These are phyloP conservation scores for Alliaria petiolata DNA, from an alignment of 345 rosid species.

Conservation along the genomic window DNA sequence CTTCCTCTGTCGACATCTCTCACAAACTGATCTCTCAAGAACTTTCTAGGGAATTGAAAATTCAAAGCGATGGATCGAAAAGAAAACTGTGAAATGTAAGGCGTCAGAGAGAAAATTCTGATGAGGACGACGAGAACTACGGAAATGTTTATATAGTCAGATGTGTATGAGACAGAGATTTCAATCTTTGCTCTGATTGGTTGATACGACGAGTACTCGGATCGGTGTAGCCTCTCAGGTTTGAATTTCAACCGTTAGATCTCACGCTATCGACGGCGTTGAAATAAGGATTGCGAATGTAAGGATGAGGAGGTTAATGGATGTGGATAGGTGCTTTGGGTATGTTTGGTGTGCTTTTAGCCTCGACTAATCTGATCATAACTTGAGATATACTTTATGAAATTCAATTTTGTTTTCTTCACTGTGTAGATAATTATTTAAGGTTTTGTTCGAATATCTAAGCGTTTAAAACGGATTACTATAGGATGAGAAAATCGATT, in stretches of 20 bases:
- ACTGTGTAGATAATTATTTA: slow-evolving; percentile 34
- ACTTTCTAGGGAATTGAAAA: not conserved
- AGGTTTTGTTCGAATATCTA: slow-evolving; percentile 42
- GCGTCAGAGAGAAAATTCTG: slow-evolving; percentile 14
- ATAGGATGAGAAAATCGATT: slow-evolving; percentile 25
- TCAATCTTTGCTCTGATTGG: slow-evolving; percentile 53
- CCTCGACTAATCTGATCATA: slow-evolving; percentile 31
- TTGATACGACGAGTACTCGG: slow-evolving; percentile 34
- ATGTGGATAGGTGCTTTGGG: slow-evolving; percentile 28
- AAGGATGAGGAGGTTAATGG: slow-evolving; percentile 19
- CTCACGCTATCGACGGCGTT: slow-evolving; percentile 41
- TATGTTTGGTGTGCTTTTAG: slow-evolving; percentile 71
- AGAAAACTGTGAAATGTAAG: not conserved
- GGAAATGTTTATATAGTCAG: slow-evolving; percentile 55
- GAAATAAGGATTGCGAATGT: not conserved
- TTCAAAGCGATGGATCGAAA: not conserved
- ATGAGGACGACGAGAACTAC: slow-evolving; percentile 22
- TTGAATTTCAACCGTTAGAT: slow-evolving; percentile 67
- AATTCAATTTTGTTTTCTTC: slow-evolving; percentile 23
- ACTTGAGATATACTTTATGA: slow-evolving; percentile 16
- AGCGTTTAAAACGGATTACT: not conserved
- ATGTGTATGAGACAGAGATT: slow-evolving; percentile 34
- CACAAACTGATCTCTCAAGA: not conserved
- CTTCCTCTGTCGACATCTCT: slow-evolving; percentile 28
- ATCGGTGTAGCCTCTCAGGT: slow-evolving; percentile 37